These are phyloP conservation scores for Paulownia fortunei DNA, from an alignment of 257 asterid species.

Conservation along the genomic window DNA sequence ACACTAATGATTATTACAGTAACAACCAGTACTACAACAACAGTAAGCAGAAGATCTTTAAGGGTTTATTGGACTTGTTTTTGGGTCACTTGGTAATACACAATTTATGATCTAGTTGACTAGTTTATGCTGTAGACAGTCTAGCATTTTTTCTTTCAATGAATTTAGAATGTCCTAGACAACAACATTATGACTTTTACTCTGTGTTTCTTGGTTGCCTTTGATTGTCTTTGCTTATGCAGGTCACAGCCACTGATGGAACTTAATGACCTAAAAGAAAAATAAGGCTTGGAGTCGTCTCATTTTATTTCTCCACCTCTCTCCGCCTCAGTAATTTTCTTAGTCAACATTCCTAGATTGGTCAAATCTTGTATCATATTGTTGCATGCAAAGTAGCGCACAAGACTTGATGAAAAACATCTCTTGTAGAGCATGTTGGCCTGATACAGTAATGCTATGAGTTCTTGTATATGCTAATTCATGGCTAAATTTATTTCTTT, in stretches of 20 bases:
- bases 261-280: conserved; percentile 45
- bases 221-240: conserved; percentile 36
- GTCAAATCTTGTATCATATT: conserved; percentile 36
- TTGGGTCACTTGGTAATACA: background rate
- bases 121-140: background rate
- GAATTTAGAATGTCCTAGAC: background rate
- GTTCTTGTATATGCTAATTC: conserved; percentile 33
- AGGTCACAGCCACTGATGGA: conserved; percentile 64
- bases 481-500: background rate
- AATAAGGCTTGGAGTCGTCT: conserved; percentile 37
- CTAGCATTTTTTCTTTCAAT: background rate
- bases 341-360: background rate
- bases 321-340: conserved; percentile 16
- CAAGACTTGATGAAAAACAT: conserved; percentile 15
- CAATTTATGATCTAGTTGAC: background rate
- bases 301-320: conserved; percentile 27
- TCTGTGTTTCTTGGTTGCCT: background rate
- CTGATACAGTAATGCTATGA: conserved; percentile 4
- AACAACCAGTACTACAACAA: background rate
- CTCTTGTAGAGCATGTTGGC: conserved; percentile 9
- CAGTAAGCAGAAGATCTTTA: background rate
- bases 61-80: background rate
- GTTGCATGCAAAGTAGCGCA: conserved; percentile 30
- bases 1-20: background rate
- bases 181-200: background rate